phyloP scores from a whole-genome alignment of 805 yeast genomes.

The Schwanniomyces occidentalis region DNA sequence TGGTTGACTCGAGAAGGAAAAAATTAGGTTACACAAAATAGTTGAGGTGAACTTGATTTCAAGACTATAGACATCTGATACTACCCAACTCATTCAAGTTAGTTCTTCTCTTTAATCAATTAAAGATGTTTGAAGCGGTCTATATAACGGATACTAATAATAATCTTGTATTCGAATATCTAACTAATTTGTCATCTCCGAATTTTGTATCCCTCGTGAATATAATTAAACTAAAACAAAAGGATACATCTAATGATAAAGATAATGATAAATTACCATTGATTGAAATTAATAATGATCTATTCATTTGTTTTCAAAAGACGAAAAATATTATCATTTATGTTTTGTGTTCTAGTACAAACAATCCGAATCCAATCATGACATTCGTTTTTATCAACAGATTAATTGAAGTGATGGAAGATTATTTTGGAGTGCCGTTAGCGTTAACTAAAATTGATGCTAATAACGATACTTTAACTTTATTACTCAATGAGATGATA shows the following conservation, averaged over 20 bases:
- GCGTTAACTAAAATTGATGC: conserved; percentile 60
- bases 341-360: conserved; percentile 24
- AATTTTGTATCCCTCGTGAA: conserved; percentile 27
- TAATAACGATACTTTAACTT: conserved; percentile 67
- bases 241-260: conserved; percentile 2
- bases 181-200: conserved; percentile 31
- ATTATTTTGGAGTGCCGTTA: conserved; percentile 60
- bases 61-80: too few relatives aligned
- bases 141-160: conserved; percentile 39
- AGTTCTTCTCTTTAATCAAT: background rate
- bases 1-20: too few relatives aligned
- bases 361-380: conserved; percentile 46
- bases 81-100: too few relatives aligned
- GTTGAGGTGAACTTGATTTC: too few relatives aligned
- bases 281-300: conserved; percentile 31
- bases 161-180: conserved; percentile 37
- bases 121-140: conserved; percentile 42
- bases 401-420: conserved; percentile 52
- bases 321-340: conserved; percentile 25
- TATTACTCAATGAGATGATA: conserved; percentile 73
- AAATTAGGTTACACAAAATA: too few relatives aligned
- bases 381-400: conserved; percentile 54
- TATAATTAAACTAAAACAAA: conserved; percentile 11
- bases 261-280: conserved; percentile 11
- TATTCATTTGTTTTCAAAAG: conserved; percentile 24